These are phyloP conservation scores for Plasmodium relictum DNA, from an alignment of 169 alveolate species.

Conservation along the genomic window DNA sequence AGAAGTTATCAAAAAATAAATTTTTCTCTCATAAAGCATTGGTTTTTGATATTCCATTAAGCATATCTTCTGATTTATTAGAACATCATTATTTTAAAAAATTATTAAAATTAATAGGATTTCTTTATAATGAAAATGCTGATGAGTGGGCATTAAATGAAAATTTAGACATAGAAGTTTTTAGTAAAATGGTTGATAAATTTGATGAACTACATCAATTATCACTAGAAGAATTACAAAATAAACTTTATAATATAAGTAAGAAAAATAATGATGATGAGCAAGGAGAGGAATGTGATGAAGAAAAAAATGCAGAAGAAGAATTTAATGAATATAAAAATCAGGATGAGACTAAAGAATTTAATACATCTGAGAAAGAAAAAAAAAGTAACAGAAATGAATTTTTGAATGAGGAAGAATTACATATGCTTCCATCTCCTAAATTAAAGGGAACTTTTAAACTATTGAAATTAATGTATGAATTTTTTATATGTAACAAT, in stretches of 20 bases:
- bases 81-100: constrained; percentile 58
- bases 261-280: not conserved
- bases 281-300: not conserved
- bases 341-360: not conserved
- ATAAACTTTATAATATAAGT: not conserved
- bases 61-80: constrained; percentile 54
- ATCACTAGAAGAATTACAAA: constrained; percentile 4
- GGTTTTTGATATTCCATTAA: constrained; percentile 61
- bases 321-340: not conserved
- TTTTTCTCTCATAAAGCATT: constrained; percentile 19
- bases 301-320: not conserved
- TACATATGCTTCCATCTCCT: constrained; percentile 5
- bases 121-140: constrained; percentile 26
- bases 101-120: constrained; percentile 36
- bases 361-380: not conserved
- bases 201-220: constrained; percentile 38
- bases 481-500: constrained; percentile 31
- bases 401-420: not conserved
- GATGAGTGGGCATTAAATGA: constrained; percentile 53
- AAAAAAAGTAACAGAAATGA: not conserved
- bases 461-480: constrained; percentile 39
- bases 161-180: constrained; percentile 31
- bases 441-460: constrained; percentile 39
- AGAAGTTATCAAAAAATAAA: constrained; percentile 40
- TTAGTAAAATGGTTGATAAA: constrained; percentile 30